Evolutionary conservation across 345 rosid species (phyloP).

Genomic region (Psidium guajava): DNA sequence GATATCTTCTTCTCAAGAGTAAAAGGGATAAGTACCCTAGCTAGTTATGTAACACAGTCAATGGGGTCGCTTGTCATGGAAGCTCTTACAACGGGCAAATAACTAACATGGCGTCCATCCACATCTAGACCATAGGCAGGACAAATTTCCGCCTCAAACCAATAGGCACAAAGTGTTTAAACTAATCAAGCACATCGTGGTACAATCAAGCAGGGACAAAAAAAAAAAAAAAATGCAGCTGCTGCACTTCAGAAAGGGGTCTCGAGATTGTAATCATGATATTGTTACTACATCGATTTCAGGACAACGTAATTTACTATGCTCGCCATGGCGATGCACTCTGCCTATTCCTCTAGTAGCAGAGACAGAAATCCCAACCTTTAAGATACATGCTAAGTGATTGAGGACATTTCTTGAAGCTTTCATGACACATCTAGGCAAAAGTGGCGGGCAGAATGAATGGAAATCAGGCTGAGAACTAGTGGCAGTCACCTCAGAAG

Average conservation of each 20-base stretch:
- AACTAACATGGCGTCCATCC: not conserved
- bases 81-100: not conserved
- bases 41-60: not conserved
- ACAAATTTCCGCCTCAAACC: not conserved
- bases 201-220: not conserved
- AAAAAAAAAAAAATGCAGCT: not conserved
- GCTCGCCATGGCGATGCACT: no score
- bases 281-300: no score
- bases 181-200: not conserved
- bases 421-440: not conserved
- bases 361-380: no score
- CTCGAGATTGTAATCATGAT: no score
- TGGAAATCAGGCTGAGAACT: not conserved
- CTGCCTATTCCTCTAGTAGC: no score
- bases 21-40: not conserved
- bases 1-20: not conserved
- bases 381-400: not conserved
- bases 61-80: not conserved
- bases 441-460: not conserved
- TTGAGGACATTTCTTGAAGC: not conserved
- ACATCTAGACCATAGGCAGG: not conserved
- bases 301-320: no score
- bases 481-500: constrained; percentile 42
- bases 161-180: not conserved
- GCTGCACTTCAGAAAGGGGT: no score